Base-by-base conservation (phyloP, 2,329 filamentous ascomycete species). In the Orbilia quercus region DNA sequence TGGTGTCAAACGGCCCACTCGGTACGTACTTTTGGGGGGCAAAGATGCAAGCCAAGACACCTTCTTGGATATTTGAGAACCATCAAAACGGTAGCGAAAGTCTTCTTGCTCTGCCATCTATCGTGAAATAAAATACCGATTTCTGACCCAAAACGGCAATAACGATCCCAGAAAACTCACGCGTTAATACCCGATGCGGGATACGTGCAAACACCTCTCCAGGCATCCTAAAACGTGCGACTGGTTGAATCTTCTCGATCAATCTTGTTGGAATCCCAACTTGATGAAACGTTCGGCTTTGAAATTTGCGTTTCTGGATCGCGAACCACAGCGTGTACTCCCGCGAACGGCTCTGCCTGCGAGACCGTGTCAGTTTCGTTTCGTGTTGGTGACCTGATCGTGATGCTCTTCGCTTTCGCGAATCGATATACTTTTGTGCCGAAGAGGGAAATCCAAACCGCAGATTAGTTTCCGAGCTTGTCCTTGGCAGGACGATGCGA, bases 281-380 rank as follows among this genome's bases (percentile, higher is more conserved):
- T 28, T 38, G 28, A 50, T 58, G 60, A 65, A 65, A 65, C 60
- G 38, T 31, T 40, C 31, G 31, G 31, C 22, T 42, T 34, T n/a
- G 18, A 11, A n/a, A 22, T 20, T 6, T 55, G 60, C 60, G 60
- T 23, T 65, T 65, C 9, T 54, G 60, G 36, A n/a, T 48, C 64
- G 60, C 64, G 64, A 60, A 69, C 54, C 54, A 53, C 28, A 69
- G 36, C 64, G 65, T 70, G 65, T 62, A 16, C 14, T 60, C 44
- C 58, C 47, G 48, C 44, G 36, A 38, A 47, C 31, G 44, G 25
- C 12, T 36, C 36, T 25, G 40, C 18, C 9, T 60, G 22, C 50
- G 60, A 72, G 40, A 18, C 36, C 42, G 50, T 64, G 66, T 67
- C 23, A 69, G 48, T 72, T 64, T 58, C 44, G 45, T 59, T 54